Conservation (phyloP, 2,329 filamentous ascomycete genomes). For the Rhexocercosporidium sp. region DNA sequence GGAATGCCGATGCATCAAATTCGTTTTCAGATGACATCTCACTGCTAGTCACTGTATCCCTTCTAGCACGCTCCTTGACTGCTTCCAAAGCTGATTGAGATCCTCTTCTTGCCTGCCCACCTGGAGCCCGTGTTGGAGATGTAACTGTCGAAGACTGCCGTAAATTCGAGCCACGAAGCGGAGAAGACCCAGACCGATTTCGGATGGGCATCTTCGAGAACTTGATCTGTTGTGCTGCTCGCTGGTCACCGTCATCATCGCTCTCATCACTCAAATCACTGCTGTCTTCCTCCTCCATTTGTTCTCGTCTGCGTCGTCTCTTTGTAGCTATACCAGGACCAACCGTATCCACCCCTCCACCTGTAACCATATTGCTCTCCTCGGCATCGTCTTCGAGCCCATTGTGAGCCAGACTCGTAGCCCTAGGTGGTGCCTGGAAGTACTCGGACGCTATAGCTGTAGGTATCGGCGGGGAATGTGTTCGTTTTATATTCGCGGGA, state of each 20-base stretch:
- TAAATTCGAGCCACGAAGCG: constrained; percentile 70
- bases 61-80: constrained; percentile 69
- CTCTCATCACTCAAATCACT: constrained; percentile 86
- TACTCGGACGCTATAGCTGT: constrained; percentile 84
- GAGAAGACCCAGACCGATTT: constrained; percentile 85
- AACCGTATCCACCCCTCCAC: constrained; percentile 68
- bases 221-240: constrained; percentile 87
- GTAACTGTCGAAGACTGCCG: constrained; percentile 71
- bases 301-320: constrained; percentile 69
- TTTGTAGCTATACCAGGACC: constrained; percentile 71
- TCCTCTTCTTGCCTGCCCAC: constrained; percentile 59
- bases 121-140: constrained; percentile 64
- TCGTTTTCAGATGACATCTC: constrained; percentile 86
- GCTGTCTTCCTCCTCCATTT: constrained; percentile 79
- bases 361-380: constrained; percentile 70
- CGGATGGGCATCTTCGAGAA: constrained; percentile 96
- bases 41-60: constrained; percentile 81
- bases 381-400: constrained; percentile 71
- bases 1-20: constrained; percentile 69
- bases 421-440: constrained; percentile 73
- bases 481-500: constrained; percentile 77
- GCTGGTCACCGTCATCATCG: constrained; percentile 74
- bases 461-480: constrained; percentile 84
- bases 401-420: constrained; percentile 57
- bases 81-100: constrained; percentile 75